Base-by-base conservation (phyloP, 805 yeast genomes). In the Sungouiozyma ichnusensis region DNA sequence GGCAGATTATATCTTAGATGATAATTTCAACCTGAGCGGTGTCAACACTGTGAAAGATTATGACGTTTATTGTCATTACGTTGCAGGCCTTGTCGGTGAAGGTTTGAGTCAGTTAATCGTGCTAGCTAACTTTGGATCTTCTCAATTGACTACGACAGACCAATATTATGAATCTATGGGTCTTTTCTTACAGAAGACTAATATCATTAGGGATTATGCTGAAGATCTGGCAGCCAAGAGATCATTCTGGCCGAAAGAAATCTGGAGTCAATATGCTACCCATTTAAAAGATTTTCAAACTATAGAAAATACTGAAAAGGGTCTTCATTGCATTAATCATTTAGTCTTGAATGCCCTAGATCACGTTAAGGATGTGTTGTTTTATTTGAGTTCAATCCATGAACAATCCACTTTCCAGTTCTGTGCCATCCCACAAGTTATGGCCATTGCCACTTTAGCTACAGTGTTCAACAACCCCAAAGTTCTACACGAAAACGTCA, bases 351-450 rank as follows among this genome's bases (percentile, higher is more conserved):
- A 87, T 58, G 80, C 95, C 1, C 68, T 92, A 58, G 69, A 66
- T 20, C 97, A 90, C 56, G 87, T 76, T 33, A 74, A 74, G 41
- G 92, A 85, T 55, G 82, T 79, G 24, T 71, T 92, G 52, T 73
- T 73, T 40, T 92, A 84, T 60, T 70, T 92, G 43, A 74, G 90
- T 15, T 69, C 79, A 47, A 74, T 92, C 39, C 73, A 74, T 45
- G 98, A 92, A 58, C 84, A 81, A 46, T 77, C 95, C 1, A 66
- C 81, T 39, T 92, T 86, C 69, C 82, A 79, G 53, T 92, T 92
- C 69, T 88, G 97, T 68, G 85, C 97, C 9, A 92, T 92, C 58
- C 99, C 99, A 16, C 99, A 92, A 67, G 97, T 90, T 16, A 92
- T 92, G 98, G 96, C 97, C 32, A 83, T 92, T 61, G 97, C 98